Evolutionary conservation across 129 eudicot genomes (phyloP).

Genomic region (Silybum marianum): DNA sequence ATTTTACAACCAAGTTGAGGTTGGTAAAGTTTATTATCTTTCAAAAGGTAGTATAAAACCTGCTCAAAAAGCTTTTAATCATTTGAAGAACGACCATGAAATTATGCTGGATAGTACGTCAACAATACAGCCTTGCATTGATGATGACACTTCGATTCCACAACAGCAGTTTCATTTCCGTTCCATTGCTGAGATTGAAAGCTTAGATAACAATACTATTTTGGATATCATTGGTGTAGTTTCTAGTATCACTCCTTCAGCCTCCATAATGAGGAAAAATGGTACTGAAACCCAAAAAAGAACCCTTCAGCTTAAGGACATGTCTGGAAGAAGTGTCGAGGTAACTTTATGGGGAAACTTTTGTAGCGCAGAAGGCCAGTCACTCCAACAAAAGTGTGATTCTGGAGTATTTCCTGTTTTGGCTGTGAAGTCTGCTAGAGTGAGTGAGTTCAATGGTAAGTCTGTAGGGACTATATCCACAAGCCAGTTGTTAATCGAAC

Average conservation of each 20-base stretch:
- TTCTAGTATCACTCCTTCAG: conserved; percentile 58
- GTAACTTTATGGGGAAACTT: conserved; percentile 93
- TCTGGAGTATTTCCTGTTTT: conserved; percentile 70
- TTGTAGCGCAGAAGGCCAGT: conserved; percentile 81
- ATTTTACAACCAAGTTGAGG: conserved; percentile 63
- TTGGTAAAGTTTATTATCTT: conserved; percentile 64
- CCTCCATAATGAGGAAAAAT: conserved; percentile 63
- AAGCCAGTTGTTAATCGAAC: conserved; percentile 69
- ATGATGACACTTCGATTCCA: conserved; percentile 69
- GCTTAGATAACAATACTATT: conserved; percentile 54
- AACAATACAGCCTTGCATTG: conserved; percentile 69
- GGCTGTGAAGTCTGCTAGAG: conserved; percentile 77
- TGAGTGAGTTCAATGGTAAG: conserved; percentile 75
- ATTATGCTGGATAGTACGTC: conserved; percentile 67
- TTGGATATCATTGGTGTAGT: conserved; percentile 86
- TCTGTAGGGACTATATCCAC: conserved; percentile 69
- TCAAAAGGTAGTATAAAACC: conserved; percentile 81
- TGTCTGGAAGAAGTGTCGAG: conserved; percentile 89
- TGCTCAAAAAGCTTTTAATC: conserved; percentile 77
- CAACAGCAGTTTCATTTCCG: conserved; percentile 79
- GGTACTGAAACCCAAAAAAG: conserved; percentile 77
- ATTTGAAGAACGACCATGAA: conserved; percentile 81
- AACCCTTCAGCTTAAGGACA: conserved; percentile 67
- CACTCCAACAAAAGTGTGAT: conserved; percentile 67
- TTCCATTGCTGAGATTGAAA: conserved; percentile 68